Conservation (phyloP, 2,329 filamentous ascomycete species). For the Ciborinia camelliae region DNA sequence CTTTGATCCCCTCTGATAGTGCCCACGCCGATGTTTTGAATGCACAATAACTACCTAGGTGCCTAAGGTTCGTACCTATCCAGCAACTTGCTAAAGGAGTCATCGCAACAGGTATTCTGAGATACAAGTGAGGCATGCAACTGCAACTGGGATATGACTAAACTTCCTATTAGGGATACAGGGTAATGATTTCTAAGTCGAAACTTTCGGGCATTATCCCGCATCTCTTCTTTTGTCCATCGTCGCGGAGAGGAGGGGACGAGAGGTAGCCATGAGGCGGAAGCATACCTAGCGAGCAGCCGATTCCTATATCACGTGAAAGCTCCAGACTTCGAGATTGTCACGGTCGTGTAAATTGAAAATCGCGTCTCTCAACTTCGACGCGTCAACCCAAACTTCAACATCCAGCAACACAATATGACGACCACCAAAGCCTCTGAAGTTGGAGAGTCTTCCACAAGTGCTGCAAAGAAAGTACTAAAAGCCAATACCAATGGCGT, state of each 20-base stretch:
- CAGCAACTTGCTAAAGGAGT: neutral
- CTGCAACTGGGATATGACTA: neutral
- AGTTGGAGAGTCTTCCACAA: conserved; percentile 57
- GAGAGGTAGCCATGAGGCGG: neutral
- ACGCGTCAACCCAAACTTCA: conserved; percentile 26
- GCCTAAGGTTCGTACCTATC: too few relatives aligned
- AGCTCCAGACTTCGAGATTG: neutral
- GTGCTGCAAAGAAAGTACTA: conserved; percentile 55
- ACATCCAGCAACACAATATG: conserved; percentile 23
- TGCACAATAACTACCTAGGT: too few relatives aligned
- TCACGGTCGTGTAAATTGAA: conserved; percentile 27
- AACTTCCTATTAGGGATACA: neutral
- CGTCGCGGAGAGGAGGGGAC: too few relatives aligned
- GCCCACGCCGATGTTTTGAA: neutral
- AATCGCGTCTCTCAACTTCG: conserved; percentile 22
- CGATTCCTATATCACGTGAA: neutral
- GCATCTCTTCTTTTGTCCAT: neutral
- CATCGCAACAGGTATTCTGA: neutral
- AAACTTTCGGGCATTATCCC: neutral
- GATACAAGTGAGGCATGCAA: neutral
- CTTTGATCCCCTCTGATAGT: neutral
- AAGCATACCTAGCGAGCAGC: neutral
- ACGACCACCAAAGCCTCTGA: conserved; percentile 32
- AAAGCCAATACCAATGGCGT: conserved; percentile 49
- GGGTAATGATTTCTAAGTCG: neutral